Evolutionary conservation across 2,329 filamentous ascomycete genomes (phyloP).

Genomic region (Lecanicillium sp.): DNA sequence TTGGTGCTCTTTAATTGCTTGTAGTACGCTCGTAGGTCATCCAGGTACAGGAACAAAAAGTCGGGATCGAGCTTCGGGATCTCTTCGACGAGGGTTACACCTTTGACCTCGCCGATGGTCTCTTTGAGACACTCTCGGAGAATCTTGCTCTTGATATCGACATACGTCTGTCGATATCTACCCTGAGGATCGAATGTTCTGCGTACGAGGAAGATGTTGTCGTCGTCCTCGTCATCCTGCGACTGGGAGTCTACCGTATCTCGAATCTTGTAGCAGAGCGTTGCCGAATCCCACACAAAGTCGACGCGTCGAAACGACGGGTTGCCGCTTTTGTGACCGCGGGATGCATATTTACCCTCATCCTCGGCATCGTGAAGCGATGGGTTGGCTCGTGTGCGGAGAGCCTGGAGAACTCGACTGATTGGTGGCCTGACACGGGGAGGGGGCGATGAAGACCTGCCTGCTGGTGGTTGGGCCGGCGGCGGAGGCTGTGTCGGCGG

Average conservation of each 20-base stretch:
- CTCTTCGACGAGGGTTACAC: slow-evolving; percentile 74
- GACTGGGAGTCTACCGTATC: slow-evolving; percentile 41
- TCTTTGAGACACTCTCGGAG: slow-evolving; percentile 57
- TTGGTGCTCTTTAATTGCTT: slow-evolving; percentile 59
- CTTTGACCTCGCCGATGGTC: slow-evolving; percentile 30
- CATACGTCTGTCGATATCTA: slow-evolving; percentile 63
- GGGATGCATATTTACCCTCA: slow-evolving; percentile 18
- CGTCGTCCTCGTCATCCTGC: slow-evolving; percentile 57
- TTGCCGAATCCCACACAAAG: slow-evolving; percentile 45
- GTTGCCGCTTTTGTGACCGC: slow-evolving; percentile 23
- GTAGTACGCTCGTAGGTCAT: slow-evolving; percentile 62
- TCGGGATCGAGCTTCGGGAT: slow-evolving; percentile 68
- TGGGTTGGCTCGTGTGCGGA: too few species aligned
- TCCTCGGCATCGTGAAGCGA: slow-evolving; percentile 14
- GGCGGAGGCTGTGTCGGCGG: neutral
- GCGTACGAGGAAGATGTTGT: slow-evolving; percentile 77
- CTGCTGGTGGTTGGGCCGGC: too few species aligned
- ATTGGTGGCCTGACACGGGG: neutral
- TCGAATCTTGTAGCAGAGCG: slow-evolving; percentile 49
- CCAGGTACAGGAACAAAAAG: slow-evolving; percentile 66
- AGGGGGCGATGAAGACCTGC: too few species aligned
- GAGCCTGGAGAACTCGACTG: too few species aligned
- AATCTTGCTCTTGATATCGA: slow-evolving; percentile 81
- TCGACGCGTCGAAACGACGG: slow-evolving; percentile 46
- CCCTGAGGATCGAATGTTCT: slow-evolving; percentile 80